These are phyloP conservation scores for Orbilia ellipsospora DNA, from an alignment of 2,329 filamentous ascomycete species.

Conservation along the genomic window DNA sequence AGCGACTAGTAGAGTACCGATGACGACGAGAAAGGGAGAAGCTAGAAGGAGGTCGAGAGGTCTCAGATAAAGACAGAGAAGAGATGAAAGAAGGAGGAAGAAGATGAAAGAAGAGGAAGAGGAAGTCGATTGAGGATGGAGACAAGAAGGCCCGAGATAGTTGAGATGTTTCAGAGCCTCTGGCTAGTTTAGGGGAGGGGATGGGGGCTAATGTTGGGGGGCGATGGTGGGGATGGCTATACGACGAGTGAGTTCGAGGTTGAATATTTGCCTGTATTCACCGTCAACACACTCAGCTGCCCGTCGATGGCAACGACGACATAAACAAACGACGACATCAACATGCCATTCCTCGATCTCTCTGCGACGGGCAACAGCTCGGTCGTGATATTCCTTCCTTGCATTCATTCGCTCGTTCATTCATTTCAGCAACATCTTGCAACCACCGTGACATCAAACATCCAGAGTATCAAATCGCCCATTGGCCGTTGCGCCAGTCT, in stretches of 20 bases:
- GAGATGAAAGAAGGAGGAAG: background rate
- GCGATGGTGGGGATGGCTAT: conserved; percentile 7
- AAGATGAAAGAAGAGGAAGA: background rate
- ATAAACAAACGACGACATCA: conserved; percentile 3
- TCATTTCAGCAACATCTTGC: background rate
- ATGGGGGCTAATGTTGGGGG: background rate
- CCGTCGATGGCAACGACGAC: background rate
- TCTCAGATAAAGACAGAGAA: background rate
- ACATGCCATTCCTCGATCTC: background rate
- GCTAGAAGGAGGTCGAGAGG: background rate
- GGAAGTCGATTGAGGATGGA: background rate
- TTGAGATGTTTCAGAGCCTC: background rate
- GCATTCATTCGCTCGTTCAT: background rate
- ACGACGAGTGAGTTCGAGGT: conserved; percentile 32
- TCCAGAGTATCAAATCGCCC: too few relatives aligned
- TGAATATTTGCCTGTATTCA: conserved; percentile 7
- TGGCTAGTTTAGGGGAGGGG: background rate
- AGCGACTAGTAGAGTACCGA: background rate
- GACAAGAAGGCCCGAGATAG: background rate
- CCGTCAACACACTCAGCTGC: too few relatives aligned
- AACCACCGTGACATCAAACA: too few relatives aligned
- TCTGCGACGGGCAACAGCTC: background rate
- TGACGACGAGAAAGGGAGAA: background rate
- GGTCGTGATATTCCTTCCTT: too few relatives aligned
- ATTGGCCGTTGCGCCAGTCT: too few relatives aligned